phyloP scores from a whole-genome alignment of 345 rosid species.

The Camelina sativa region DNA sequence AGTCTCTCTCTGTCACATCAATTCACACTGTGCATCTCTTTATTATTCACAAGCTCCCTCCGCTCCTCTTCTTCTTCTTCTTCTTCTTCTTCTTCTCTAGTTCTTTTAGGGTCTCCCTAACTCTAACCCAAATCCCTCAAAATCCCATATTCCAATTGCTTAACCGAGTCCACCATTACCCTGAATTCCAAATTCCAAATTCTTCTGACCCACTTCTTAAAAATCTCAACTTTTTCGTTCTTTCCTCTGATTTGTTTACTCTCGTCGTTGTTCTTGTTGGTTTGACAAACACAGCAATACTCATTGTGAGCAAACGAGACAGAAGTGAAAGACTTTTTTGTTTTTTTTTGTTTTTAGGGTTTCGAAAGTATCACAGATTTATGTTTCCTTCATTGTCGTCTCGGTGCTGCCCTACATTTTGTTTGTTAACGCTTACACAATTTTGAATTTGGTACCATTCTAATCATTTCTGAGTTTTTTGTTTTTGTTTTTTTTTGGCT shows the following conservation, averaged over 20 bases:
- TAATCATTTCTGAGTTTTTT: background rate
- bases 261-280: slow-evolving; percentile 1
- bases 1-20: slow-evolving; percentile 39
- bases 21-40: slow-evolving; percentile 43
- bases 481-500: background rate
- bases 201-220: slow-evolving; percentile 26
- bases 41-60: slow-evolving; percentile 23
- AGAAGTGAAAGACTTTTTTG: slow-evolving; percentile 13
- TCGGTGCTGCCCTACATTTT: slow-evolving; percentile 9
- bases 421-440: background rate
- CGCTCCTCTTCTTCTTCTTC: slow-evolving; percentile 12
- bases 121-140: slow-evolving; percentile 27
- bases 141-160: background rate
- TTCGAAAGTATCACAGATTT: slow-evolving; percentile 8
- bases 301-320: background rate
- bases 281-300: slow-evolving; percentile 12
- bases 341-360: slow-evolving; percentile 32
- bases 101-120: background rate
- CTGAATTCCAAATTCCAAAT: background rate
- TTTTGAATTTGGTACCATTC: slow-evolving; percentile 29
- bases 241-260: slow-evolving; percentile 9
- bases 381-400: background rate
- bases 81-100: background rate
- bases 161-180: slow-evolving; percentile 2
- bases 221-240: slow-evolving; percentile 8